Evolutionary conservation across 148 eudicot species (phyloP).

Genomic region (Cornus suecica): DNA sequence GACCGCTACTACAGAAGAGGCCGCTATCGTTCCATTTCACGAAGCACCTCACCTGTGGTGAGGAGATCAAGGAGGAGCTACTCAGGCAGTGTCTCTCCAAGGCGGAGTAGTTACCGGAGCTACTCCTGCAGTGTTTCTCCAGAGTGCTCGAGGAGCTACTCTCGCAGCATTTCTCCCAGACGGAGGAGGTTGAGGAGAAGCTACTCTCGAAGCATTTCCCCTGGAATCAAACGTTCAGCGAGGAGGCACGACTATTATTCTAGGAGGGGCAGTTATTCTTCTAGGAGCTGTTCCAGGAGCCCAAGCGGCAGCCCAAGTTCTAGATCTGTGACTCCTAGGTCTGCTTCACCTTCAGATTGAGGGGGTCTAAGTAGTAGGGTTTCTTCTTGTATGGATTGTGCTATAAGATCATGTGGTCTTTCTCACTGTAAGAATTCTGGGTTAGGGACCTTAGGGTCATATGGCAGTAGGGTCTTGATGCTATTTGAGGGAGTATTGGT

Average conservation of each 20-base stretch:
- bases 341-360: conserved; percentile 37
- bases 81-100: conserved; percentile 29
- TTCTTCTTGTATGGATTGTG: not conserved
- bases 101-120: conserved; percentile 32
- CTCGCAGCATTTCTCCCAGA: conserved; percentile 46
- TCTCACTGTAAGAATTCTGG: too few species aligned
- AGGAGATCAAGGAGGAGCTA: conserved; percentile 28
- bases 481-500: too few species aligned
- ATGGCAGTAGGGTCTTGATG: too few species aligned
- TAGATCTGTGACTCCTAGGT: conserved; percentile 43
- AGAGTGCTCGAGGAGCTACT: conserved; percentile 50
- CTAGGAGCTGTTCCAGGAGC: conserved; percentile 39
- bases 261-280: not conserved
- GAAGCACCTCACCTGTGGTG: conserved; percentile 38
- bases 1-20: conserved; percentile 18
- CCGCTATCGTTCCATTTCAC: conserved; percentile 34
- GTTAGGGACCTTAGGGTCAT: too few species aligned
- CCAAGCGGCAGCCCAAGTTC: conserved; percentile 48
- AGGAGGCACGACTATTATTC: too few species aligned
- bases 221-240: conserved; percentile 25
- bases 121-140: conserved; percentile 48
- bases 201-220: conserved; percentile 37
- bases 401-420: not conserved
- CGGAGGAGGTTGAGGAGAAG: conserved; percentile 26
- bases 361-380: not conserved